Evolutionary conservation across 306 rosid genomes (phyloP), one percentile per base, ranked within the genome.

Genomic region (Acacia crassicarpa): DNA sequence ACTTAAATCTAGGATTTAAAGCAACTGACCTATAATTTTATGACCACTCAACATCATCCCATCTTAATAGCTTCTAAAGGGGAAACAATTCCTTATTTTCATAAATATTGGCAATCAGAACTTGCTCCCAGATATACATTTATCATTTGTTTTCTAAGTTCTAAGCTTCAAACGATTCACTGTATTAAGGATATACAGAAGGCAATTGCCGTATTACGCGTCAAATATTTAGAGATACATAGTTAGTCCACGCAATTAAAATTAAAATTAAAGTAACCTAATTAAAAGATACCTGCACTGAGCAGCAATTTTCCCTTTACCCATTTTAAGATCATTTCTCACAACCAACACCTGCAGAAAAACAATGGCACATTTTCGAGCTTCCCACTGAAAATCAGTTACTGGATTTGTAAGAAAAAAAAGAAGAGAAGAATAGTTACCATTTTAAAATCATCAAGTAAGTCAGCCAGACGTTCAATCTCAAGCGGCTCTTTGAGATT

Each of bases 221-320:
- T 33, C 6, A 63, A 78, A 33, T 14, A 35, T 19, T 71, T 58
- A 68, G 16, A 8, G 8, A 19, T 9, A 41, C 20, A 43, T 49
- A 19, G 35, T 17, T 23, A 11, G 71, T 22, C 22, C 11, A 80
- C 25, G 22, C 68, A 79, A 54, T 33, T 1, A 67, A 19, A 53
- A 19, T 27, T 27, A 27, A 27, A 27, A 54, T 54, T 5, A 53
- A 53, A 17, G 3, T 14, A 53, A 40, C 4, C 61, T 11, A 2
- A 13, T 67, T 16, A 4, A 67, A 63, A 63, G 25, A 40, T 41
- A 93, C 99, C 99, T 93, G 97, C 98, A 95, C 83, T 95, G 98
- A 71, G 99, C 98, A 16, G 93, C 98, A 88, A 95, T 92, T 74
- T 95, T 95, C 74, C 99, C 99, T 84, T 95, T 95, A 38, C 99